Conservation (phyloP, 176 grass and related monocot genomes). For the Bonia amplexicaulis region DNA sequence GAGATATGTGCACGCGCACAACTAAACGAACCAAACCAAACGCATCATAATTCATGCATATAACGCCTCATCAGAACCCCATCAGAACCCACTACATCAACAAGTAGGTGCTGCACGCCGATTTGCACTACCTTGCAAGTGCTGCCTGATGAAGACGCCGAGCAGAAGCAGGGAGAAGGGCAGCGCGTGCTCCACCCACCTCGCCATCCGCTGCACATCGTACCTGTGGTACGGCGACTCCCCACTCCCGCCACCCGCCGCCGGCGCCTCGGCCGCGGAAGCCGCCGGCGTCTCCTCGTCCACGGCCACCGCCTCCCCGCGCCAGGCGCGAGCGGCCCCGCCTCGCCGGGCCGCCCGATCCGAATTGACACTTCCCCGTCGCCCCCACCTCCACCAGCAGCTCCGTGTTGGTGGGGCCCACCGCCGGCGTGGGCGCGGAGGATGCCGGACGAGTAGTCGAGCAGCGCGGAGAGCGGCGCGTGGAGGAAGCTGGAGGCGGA, state of each 20-base stretch:
- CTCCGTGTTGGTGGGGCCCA: not conserved
- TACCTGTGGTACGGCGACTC: conserved; percentile 64
- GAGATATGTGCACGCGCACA: not conserved
- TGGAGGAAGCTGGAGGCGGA: conserved; percentile 73
- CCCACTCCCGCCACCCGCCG: not conserved
- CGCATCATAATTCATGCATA: not conserved
- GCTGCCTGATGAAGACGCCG: conserved; percentile 96
- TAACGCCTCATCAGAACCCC: not conserved
- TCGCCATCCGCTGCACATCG: conserved; percentile 87
- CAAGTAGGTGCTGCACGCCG: not conserved
- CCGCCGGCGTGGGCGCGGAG: conserved; percentile 41
- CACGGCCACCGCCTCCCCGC: conserved; percentile 7
- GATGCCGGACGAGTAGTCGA: conserved; percentile 77
- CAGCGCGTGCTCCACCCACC: conserved; percentile 90
- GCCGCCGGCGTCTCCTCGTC: not conserved
- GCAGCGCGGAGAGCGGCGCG: conserved; percentile 70
- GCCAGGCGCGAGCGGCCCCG: conserved; percentile 4
- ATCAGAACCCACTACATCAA: not conserved
- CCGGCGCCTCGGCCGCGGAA: not conserved
- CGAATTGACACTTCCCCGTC: conserved; percentile 65
- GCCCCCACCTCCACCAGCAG: not conserved
- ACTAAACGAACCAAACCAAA: not conserved
- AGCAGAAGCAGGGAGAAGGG: conserved; percentile 90
- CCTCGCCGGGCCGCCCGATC: conserved; percentile 59
- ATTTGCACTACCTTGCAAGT: conserved; percentile 69